Conservation (phyloP, 441 rosid genomes). For the Kokia cookei region DNA sequence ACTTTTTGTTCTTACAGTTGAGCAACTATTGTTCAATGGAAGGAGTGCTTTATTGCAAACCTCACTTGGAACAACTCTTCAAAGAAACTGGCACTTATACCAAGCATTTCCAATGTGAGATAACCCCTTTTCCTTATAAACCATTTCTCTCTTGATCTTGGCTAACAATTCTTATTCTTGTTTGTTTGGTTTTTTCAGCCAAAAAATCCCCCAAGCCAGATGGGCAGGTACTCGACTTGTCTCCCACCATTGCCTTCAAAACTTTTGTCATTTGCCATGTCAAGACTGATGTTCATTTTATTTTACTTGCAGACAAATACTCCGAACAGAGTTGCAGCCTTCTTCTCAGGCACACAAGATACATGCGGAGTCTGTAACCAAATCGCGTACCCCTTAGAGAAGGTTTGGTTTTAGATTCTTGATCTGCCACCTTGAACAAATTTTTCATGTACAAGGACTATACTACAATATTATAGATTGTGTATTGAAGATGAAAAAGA, state of each 20-base stretch:
- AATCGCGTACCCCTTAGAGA: conserved; percentile 36
- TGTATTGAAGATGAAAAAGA: too few species aligned
- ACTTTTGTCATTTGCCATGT: not conserved
- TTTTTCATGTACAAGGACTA: too few species aligned
- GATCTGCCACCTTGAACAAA: not conserved
- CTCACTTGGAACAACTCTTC: conserved; percentile 43
- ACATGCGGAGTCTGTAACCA: conserved; percentile 33
- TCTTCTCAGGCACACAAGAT: conserved; percentile 40
- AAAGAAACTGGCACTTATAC: conserved; percentile 30
- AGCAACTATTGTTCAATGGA: conserved; percentile 30
- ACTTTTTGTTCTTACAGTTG: conserved; percentile 18
- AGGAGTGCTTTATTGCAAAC: conserved; percentile 40
- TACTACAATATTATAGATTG: too few species aligned
- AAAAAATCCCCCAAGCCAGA: conserved; percentile 8
- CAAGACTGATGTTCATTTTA: not conserved
- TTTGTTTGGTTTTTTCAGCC: conserved; percentile 9
- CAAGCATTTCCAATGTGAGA: conserved; percentile 20
- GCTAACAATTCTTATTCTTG: not conserved
- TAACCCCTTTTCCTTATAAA: not conserved
- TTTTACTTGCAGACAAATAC: conserved; percentile 18
- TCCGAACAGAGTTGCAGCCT: conserved; percentile 31
- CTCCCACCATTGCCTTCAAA: not conserved
- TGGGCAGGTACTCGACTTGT: conserved; percentile 8
- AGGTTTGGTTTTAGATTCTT: conserved; percentile 14
- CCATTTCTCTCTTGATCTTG: not conserved